Evolutionary conservation across 1,284 basidiomycete genomes (phyloP), one percentile per base, ranked within the genome.

Genomic region (Leccinum fallax): DNA sequence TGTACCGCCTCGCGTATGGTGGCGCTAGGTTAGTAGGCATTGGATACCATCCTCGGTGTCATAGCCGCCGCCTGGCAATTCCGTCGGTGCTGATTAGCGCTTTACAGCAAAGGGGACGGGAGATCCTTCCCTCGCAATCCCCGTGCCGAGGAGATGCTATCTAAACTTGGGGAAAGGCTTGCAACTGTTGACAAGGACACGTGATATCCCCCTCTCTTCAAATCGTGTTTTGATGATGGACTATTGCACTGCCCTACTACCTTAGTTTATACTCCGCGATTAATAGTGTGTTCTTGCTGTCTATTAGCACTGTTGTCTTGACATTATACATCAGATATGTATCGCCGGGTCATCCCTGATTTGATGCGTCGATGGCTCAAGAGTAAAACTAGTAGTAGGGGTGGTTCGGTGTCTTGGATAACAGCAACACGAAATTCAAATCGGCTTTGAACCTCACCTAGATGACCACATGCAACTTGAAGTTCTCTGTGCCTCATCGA

Each of bases 61-160:
- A 34, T 60, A 26, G 40, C 38, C 16, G 3, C 53, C 38, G 15
- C 51, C 34, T 56, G 24, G 26, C 64, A 21, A 60, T 34, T 13
- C 53, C 59, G 21, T 57, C 34, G 52, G 21, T 62, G 53, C 63
- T 60, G 61, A 64, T 53, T 21, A 24, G 55, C 34, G 34, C 32
- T 62, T 34, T 64, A 34, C 61, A 92, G 89, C 48, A 76, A 74
- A 36, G 90, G 90, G 7, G 85, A 91, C 71, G 91, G 91, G 2
- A 80, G 78, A 70, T 78, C 75, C 8, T 92, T 89, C 68, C 84
- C 85, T 30, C 82, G 83, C 49, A 91, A 90, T 74, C 84, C 87
- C 1, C 81, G 80, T 56, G 80, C 88, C 24, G 85, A 90, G 49
- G 83, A 83, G 53, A 80, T 89, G 78, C 77, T 93, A 32, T 81